These are phyloP conservation scores for Soucietia sequanensis DNA, from an alignment of 805 yeast genomes.

Conservation along the genomic window DNA sequence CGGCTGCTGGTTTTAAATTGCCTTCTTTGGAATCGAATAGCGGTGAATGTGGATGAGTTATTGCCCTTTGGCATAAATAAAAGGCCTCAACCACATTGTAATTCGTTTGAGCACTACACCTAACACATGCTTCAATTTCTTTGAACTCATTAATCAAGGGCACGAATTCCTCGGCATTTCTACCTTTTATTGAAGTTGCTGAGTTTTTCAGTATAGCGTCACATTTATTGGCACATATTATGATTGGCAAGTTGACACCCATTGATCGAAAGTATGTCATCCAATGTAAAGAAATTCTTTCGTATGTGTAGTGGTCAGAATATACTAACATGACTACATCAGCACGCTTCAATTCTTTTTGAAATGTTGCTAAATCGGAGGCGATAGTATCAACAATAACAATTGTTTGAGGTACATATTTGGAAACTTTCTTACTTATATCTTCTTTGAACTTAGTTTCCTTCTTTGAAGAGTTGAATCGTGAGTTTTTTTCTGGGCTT, in stretches of 20 bases:
- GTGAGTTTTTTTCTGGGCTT: slow-evolving; percentile 2
- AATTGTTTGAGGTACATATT: slow-evolving; percentile 48
- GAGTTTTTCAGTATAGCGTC: slow-evolving; percentile 48
- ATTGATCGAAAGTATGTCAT: slow-evolving; percentile 86
- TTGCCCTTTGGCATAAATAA: slow-evolving; percentile 89
- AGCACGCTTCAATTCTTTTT: slow-evolving; percentile 74
- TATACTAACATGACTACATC: slow-evolving; percentile 95
- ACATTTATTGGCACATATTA: slow-evolving; percentile 81
- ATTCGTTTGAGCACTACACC: slow-evolving; percentile 83
- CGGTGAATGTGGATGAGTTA: slow-evolving; percentile 91
- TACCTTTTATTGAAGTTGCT: slow-evolving; percentile 41
- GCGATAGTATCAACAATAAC: slow-evolving; percentile 79
- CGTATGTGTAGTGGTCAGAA: slow-evolving; percentile 92
- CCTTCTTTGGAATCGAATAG: slow-evolving; percentile 90
- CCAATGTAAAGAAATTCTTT: slow-evolving; percentile 90
- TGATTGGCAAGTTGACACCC: slow-evolving; percentile 94
- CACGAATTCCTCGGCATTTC: slow-evolving; percentile 71
- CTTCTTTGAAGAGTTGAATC: not conserved
- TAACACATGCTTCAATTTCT: slow-evolving; percentile 88
- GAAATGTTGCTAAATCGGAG: slow-evolving; percentile 58
- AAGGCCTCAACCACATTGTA: slow-evolving; percentile 88
- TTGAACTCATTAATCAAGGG: slow-evolving; percentile 88
- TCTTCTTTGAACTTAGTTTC: slow-evolving; percentile 1
- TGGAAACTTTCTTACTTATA: slow-evolving; percentile 15
- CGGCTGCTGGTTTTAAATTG: slow-evolving; percentile 71